These are phyloP conservation scores for Amanita pseudoporphyria DNA, from an alignment of 768 basidiomycete species.

Conservation along the genomic window DNA sequence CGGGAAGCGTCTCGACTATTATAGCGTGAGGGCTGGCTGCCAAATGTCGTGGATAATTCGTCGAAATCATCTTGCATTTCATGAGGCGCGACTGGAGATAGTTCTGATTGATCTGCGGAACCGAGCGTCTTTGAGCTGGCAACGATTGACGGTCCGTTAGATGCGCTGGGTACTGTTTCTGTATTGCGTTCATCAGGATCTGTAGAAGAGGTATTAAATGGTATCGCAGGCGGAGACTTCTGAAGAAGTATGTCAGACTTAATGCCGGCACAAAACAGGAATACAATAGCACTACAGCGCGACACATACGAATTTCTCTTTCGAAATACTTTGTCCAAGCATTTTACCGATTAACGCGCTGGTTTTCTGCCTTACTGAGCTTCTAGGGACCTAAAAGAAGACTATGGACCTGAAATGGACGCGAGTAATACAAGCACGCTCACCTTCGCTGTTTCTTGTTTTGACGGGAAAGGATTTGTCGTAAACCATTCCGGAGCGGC, in stretches of 20 bases:
- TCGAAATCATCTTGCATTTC: constrained; percentile 37
- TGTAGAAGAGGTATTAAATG: background rate
- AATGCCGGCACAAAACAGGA: background rate
- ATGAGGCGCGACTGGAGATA: constrained; percentile 19
- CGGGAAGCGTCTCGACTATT: constrained; percentile 22
- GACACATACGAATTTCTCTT: constrained; percentile 28
- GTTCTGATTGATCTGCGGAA: background rate
- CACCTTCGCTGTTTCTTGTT: constrained; percentile 26
- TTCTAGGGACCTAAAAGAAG: constrained; percentile 36
- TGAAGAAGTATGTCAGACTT: background rate
- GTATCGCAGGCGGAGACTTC: background rate
- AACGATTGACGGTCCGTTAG: background rate
- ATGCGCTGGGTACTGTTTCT: background rate
- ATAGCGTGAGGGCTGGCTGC: constrained; percentile 35
- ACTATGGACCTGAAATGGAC: constrained; percentile 4
- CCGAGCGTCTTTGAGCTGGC: background rate
- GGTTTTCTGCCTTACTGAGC: constrained; percentile 70
- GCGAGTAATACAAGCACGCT: background rate
- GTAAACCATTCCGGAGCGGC: constrained; percentile 35
- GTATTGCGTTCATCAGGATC: background rate
- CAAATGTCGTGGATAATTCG: constrained; percentile 47
- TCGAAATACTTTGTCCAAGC: constrained; percentile 53
- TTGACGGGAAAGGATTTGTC: constrained; percentile 34
- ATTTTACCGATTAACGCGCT: constrained; percentile 75
- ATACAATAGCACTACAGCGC: no score